Percentiles rank a stretch among this genome's conserved stretches.
phyloP scores from a whole-genome alignment of 202 grass and related monocot genomes.

The Zoysia matrella region DNA sequence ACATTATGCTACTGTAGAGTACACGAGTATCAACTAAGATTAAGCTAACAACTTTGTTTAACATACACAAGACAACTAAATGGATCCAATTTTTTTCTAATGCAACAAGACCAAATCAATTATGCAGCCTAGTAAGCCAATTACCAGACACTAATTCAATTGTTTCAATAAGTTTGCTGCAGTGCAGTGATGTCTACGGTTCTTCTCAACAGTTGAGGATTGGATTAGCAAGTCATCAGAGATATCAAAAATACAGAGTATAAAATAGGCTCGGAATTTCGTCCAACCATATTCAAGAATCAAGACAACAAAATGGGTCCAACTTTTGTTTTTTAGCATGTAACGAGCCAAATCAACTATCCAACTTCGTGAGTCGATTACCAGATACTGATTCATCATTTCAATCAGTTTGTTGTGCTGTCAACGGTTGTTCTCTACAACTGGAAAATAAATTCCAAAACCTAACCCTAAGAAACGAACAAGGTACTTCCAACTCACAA shows the following conservation, averaged over 20 bases:
- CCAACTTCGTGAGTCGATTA: neutral
- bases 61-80: too few relatives aligned
- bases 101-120: too few relatives aligned
- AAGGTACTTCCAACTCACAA: neutral
- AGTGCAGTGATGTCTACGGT: too few relatives aligned
- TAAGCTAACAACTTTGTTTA: too few relatives aligned
- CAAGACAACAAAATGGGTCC: neutral
- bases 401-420: neutral
- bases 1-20: neutral
- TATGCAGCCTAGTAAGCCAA: too few relatives aligned
- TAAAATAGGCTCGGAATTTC: neutral
- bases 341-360: slow-evolving; percentile 1
- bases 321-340: neutral
- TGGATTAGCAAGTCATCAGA: too few relatives aligned
- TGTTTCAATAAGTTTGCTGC: too few relatives aligned
- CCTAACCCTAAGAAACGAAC: neutral
- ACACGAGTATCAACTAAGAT: neutral
- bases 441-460: neutral
- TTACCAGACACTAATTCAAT: too few relatives aligned
- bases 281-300: neutral
- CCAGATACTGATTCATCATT: neutral
- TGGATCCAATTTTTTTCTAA: too few relatives aligned
- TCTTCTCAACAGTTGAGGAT: too few relatives aligned
- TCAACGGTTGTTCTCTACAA: neutral
- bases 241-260: too few relatives aligned